Evolutionary conservation across 2,329 filamentous ascomycete genomes (phyloP), one percentile per base, ranked within the genome.

Genomic region (Didymella arachidicola): DNA sequence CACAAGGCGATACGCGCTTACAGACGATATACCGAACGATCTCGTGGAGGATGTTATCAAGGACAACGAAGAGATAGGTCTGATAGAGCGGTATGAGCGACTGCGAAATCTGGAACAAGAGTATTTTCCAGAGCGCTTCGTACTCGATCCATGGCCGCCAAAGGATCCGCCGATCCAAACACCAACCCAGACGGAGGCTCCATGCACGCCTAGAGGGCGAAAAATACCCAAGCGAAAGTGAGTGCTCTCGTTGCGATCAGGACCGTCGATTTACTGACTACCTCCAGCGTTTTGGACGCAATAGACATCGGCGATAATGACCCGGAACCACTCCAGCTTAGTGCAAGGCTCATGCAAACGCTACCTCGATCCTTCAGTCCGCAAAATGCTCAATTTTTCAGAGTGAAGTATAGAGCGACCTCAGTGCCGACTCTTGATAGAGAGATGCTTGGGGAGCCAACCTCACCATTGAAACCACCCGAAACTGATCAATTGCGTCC

Each of bases 361-460:
- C 36, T 54, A 16, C 36, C 52, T 10, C 27, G 18, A 39, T 49
- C 44, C 7, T 55, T 55, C 11, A 55, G 38, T 6, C 19, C 22
- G 14, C 41, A 22, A 11, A 38, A 47, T 12, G 19, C 19, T 14
- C 47, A 16, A 8, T 6, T 43, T 7, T 18, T 32, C 22, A 36
- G n/a, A 8, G 52, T 39, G 16, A 22, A 36, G 10, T 4, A 49
- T 14, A 43, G 32, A 1, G 41, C 8, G 10, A 6, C 39, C 12
- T 8, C 43, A 26, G 52, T 48, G 12, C 52, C 51, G 16, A 41
- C 34, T n/a, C 27, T 54, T 7, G 43, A 54, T 29, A 12, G 7
- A 11, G 27, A 27, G 14, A 47, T 54, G 51, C 4, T 18, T n/a
- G 18, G 27, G n/a, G 36, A 55, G n/a, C 52, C 52, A 29, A 55